Evolutionary conservation across 768 basidiomycete genomes (phyloP).

Genomic region (Lactarius deliciosus): DNA sequence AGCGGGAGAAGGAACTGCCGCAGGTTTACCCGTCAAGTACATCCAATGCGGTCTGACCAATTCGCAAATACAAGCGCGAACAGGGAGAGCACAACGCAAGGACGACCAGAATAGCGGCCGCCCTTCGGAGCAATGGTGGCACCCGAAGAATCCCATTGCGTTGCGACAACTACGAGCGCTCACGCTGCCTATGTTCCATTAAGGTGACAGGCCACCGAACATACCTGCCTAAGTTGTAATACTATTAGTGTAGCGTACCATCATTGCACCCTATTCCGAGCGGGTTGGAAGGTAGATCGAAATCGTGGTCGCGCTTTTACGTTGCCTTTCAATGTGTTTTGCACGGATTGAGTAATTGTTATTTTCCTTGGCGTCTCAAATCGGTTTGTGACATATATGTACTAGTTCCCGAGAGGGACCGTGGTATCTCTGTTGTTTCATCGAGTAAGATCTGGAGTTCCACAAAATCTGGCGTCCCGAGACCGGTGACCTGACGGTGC

Average conservation of each 20-base stretch:
- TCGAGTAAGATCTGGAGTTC: background rate
- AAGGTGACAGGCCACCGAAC: background rate
- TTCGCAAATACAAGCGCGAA: background rate
- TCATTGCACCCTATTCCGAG: background rate
- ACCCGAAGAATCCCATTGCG: background rate
- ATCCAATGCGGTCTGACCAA: background rate
- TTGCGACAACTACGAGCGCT: conserved; percentile 8
- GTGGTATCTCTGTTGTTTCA: no score
- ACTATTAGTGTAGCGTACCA: background rate
- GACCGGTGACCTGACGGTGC: background rate
- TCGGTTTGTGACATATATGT: no score
- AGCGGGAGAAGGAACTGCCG: background rate
- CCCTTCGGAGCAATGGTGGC: conserved; percentile 4
- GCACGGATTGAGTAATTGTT: no score
- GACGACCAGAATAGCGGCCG: background rate
- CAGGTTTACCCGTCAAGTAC: background rate
- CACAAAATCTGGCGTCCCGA: background rate
- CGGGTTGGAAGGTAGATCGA: no score
- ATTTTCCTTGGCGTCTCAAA: no score
- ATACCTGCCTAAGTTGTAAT: no score
- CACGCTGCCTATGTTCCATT: background rate
- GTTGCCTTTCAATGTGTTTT: no score
- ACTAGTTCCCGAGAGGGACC: no score
- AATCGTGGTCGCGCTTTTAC: no score
- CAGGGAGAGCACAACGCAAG: background rate